Evolutionary conservation across 2,329 filamentous ascomycete genomes (phyloP), one percentile per base, ranked within the genome.

Genomic region (Hypoxylon sp.): DNA sequence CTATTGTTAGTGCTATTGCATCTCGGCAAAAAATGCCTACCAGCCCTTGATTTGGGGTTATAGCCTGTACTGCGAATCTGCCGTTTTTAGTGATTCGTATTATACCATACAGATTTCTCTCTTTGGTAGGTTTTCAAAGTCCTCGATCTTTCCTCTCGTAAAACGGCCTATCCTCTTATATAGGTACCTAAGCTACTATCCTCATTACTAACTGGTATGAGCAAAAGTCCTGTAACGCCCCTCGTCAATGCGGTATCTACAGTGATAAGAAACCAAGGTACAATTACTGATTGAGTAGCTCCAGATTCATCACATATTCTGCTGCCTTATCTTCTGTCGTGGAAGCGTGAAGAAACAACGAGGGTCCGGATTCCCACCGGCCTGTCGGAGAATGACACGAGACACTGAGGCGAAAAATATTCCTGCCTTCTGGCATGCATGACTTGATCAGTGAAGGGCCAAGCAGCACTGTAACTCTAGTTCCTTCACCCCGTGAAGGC

Each of bases 241-340:
- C 21, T 23, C 17, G 21, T 19, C 17, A 11, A 6, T 11, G 41
- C 7, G 41, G 7, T 9, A 4, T 46, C 17, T 10, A 46, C 13
- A 13, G n/a, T 46, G n/a, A 46, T 23, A 10, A 17, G 41, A 19
- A 21, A 23, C 13, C 41, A 46, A 46, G 7, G 11, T 23, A 46
- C 41, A 23, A 46, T 23, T 11, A 46, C 17, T 5, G 21, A 17
- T 23, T 46, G 41, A 11, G 41, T 46, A 10, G 21, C 17, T 46
- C 41, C 41, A 46, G 41, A 46, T 13, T 46, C 41, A 17, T 46
- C 41, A 23, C 41, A 46, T 46, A 46, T 21, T n/a, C 21, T 13
- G 17, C 41, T 13, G 41, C 41, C 9, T 23, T 23, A 23, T 46
- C 21, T 46, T 46, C 41, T 10, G 41, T 17, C 3, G 41, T 46